Evolutionary conservation across 257 asterid genomes (phyloP).

Genomic region (Buddleja alternifolia): DNA sequence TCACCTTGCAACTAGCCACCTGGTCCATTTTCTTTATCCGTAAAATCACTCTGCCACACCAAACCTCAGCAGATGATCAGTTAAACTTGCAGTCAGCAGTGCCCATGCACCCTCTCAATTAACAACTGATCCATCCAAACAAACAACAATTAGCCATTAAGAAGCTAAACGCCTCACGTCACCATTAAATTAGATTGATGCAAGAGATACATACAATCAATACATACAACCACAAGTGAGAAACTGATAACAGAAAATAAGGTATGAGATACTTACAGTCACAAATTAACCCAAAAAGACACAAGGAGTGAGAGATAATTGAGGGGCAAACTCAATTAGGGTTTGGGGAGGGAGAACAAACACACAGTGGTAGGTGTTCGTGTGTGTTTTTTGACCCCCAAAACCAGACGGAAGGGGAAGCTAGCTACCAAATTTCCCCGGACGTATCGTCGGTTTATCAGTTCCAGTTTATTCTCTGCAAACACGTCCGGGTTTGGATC

Average conservation of each 20-base stretch:
- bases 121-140: constrained; percentile 27
- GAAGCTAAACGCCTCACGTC: constrained; percentile 16
- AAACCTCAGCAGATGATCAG: constrained; percentile 26
- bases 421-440: constrained; percentile 43
- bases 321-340: constrained; percentile 5
- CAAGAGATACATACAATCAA: neutral
- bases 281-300: neutral
- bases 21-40: constrained; percentile 37
- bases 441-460: constrained; percentile 45
- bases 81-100: constrained; percentile 19
- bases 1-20: constrained; percentile 45
- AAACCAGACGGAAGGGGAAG: constrained; percentile 34
- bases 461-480: constrained; percentile 37
- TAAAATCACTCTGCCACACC: constrained; percentile 30
- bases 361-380: constrained; percentile 32
- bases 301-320: neutral
- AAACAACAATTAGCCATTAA: constrained; percentile 23
- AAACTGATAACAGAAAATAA: neutral
- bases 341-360: neutral
- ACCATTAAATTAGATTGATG: constrained; percentile 1
- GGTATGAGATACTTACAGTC: neutral
- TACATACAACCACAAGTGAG: neutral
- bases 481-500: constrained; percentile 49
- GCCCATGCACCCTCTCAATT: constrained; percentile 29
- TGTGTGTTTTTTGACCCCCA: constrained; percentile 34